Evolutionary conservation across 202 grass and related monocot species (phyloP), one percentile per base, ranked within the genome.

Genomic region (Tripidium arundinaceum): DNA sequence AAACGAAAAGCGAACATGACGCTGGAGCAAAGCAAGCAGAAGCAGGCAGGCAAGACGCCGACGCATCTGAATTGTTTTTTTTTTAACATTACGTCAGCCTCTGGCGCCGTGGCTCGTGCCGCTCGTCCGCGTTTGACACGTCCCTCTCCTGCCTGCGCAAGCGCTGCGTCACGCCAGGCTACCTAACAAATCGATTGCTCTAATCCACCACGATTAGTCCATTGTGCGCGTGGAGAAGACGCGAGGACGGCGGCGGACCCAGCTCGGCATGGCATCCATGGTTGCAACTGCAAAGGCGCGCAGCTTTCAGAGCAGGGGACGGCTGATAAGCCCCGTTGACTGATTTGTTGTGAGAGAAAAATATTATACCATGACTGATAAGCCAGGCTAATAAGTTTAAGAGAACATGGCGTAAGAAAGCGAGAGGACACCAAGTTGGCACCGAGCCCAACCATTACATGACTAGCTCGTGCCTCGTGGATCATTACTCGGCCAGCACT

Each of bases 401-500:
- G n/a, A 33, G 31, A 33, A 61, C 72, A n/a, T n/a, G n/a, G n/a
- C n/a, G n/a, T n/a, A n/a, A n/a, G n/a, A n/a, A n/a, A n/a, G n/a
- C n/a, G n/a, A n/a, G n/a, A n/a, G n/a, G n/a, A n/a, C n/a, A n/a
- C 57, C 11, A 78, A 52, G 40, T 72, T 63, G 14, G 8, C 39
- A 77, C 64, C 47, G 40, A 75, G 49, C 14, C 59, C 14, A 52
- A 55, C 22, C 47, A 31, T 70, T 10, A 43, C 7, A 2, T 22
- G 41, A 21, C 19, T 54, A 54, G 16, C 15, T 46, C 0, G 4
- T 37, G 6, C 1, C 5, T 31, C 6, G 68, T 81, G 79, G 79
- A 45, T n/a, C 34, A 47, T 43, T 42, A 62, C 52, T 77, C 42
- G 31, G 52, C 41, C 16, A 78, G 65, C 74, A 78, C 66, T 79